A percentile compares a stretch with the other conserved stretches of the same genome.
phyloP scores from a whole-genome alignment of 371 early-diverging fungal genomes.

The Mucor piriformis region DNA sequence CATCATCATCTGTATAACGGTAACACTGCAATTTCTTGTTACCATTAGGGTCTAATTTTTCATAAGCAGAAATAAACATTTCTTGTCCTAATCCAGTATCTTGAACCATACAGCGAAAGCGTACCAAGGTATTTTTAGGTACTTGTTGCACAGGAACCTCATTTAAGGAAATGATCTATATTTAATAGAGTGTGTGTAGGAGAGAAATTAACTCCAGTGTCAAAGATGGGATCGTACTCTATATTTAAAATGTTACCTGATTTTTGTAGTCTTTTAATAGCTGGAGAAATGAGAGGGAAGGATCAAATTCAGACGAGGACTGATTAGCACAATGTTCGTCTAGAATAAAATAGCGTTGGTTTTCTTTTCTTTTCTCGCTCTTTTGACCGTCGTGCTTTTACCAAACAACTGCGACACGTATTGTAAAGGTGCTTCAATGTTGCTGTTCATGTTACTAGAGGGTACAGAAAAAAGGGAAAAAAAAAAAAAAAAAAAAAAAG shows the following conservation, averaged over 20 bases:
- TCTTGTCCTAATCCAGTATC: conserved; percentile 70
- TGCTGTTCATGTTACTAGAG: conserved; percentile 5
- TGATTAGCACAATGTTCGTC: conserved; percentile 12
- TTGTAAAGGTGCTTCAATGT: conserved; percentile 16
- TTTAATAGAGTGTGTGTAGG: not conserved
- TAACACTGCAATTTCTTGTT: conserved; percentile 29
- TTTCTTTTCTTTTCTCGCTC: not conserved
- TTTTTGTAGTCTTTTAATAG: conserved; percentile 15
- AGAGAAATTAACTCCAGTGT: not conserved
- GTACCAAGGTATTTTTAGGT: conserved; percentile 55
- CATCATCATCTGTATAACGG: conserved; percentile 44
- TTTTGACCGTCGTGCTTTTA: too few relatives aligned
- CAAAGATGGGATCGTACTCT: not conserved
- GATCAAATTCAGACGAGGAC: conserved; percentile 21
- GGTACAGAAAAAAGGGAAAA: not conserved
- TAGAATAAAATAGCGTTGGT: not conserved
- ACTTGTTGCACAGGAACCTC: conserved; percentile 37
- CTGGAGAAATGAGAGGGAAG: conserved; percentile 18
- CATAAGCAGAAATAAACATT: conserved; percentile 55
- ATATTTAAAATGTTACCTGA: conserved; percentile 23
- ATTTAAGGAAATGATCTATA: conserved; percentile 57
- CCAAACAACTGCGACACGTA: conserved; percentile 18
- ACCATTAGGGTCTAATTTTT: conserved; percentile 27
- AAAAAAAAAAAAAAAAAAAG: conserved; percentile 13
- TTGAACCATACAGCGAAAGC: conserved; percentile 72